These are phyloP conservation scores for Przewalskia tangutica DNA, from an alignment of 257 asterid genomes.

Conservation along the genomic window DNA sequence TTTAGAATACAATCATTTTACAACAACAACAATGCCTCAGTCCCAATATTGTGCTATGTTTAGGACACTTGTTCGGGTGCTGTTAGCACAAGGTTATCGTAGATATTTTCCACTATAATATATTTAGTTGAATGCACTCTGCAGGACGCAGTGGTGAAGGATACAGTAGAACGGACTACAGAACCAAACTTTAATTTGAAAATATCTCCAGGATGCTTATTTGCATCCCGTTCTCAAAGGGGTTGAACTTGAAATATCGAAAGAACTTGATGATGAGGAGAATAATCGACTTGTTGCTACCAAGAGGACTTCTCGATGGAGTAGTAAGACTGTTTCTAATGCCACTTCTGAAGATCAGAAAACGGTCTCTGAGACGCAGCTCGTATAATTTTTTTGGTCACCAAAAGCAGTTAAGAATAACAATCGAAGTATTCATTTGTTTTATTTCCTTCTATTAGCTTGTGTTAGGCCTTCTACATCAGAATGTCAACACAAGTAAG, in stretches of 20 bases:
- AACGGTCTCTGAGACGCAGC: not conserved
- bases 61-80: not conserved
- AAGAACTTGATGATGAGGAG: constrained; percentile 23
- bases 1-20: not conserved
- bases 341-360: constrained; percentile 10
- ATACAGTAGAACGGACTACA: constrained; percentile 49
- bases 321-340: constrained; percentile 13
- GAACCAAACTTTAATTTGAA: constrained; percentile 40
- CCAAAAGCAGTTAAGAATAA: not conserved
- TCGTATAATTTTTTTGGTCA: not conserved
- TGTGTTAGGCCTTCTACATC: not conserved
- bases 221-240: constrained; percentile 55
- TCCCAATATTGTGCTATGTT: not conserved
- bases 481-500: not conserved
- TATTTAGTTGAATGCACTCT: not conserved
- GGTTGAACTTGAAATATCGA: constrained; percentile 6
- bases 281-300: constrained; percentile 24
- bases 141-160: constrained; percentile 63
- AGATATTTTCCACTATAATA: not conserved
- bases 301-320: constrained; percentile 20
- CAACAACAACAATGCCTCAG: not conserved
- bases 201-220: constrained; percentile 38
- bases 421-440: not conserved
- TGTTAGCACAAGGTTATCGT: not conserved
- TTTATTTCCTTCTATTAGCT: not conserved